Percentiles rank a stretch among this genome's conserved stretches.
Evolutionary conservation across 2,329 filamentous ascomycete species (phyloP).

Genomic region (Botrytis fragariae): DNA sequence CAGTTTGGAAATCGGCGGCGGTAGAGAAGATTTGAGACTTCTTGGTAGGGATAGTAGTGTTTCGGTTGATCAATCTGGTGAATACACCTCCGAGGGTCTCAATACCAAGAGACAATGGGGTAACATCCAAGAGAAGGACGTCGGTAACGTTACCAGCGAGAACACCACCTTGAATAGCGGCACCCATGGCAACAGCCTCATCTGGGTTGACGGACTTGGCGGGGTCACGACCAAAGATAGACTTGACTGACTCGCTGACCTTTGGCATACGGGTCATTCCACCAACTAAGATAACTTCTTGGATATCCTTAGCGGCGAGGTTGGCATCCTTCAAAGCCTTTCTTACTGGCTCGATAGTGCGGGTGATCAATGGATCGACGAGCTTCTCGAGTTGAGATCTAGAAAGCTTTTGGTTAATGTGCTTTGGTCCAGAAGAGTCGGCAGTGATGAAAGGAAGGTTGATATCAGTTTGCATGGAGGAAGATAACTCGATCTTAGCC

Average conservation of each 20-base stretch:
- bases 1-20: slow-evolving; percentile 95
- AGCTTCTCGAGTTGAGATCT: slow-evolving; percentile 90
- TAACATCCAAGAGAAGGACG: slow-evolving; percentile 91
- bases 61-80: slow-evolving; percentile 96
- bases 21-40: slow-evolving; percentile 99
- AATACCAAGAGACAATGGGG: slow-evolving; percentile 94
- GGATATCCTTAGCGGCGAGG: slow-evolving; percentile 87
- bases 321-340: slow-evolving; percentile 96
- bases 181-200: slow-evolving; percentile 96
- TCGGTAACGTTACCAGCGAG: slow-evolving; percentile 96
- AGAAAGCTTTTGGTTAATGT: slow-evolving; percentile 95
- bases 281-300: slow-evolving; percentile 97
- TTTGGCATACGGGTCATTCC: slow-evolving; percentile 99
- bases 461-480: slow-evolving; percentile 92
- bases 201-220: slow-evolving; percentile 99
- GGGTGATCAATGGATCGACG: slow-evolving; percentile 82
- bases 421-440: slow-evolving; percentile 91
- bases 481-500: slow-evolving; percentile 98
- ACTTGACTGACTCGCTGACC: slow-evolving; percentile 93
- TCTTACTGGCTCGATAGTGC: slow-evolving; percentile 87
- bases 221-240: slow-evolving; percentile 92
- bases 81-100: slow-evolving; percentile 98
- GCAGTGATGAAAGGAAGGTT: slow-evolving; percentile 99
- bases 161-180: slow-evolving; percentile 94
- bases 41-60: slow-evolving; percentile 99